Base-by-base conservation (phyloP, 2,329 filamentous ascomycete species). In the Exophiala xenobiotica region DNA sequence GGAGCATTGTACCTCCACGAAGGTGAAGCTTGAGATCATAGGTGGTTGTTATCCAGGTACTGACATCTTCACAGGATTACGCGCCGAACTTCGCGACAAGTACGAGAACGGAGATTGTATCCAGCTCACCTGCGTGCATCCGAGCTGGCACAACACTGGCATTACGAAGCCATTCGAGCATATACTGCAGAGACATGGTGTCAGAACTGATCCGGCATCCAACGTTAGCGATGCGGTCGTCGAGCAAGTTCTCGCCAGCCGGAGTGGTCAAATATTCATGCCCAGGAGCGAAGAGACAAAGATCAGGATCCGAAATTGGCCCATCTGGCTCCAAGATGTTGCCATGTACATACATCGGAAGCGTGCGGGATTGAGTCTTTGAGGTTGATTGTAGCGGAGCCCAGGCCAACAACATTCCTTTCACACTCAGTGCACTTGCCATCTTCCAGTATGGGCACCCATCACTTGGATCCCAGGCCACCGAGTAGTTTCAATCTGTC, bases 1-100 rank as follows among this genome's bases (percentile, higher is more conserved):
- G 85, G 82, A 0, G 79, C 83, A 1, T 65, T 87, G 18, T 72
- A 80, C 2, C 85, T 90, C 66, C 85, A 89, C 63, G 85, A 90
- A 64, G 86, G 75, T 55, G 35, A 29, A 49, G n/a, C 33, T 35
- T 27, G 31, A 18, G 2, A 31, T 46, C 11, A 8, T 37, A n/a
- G n/a, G n/a, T n/a, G n/a, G n/a, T n/a, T n/a, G n/a, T n/a, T n/a
- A n/a, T n/a, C n/a, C 8, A n/a, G 39, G 27, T 8, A 18, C 19
- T 14, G n/a, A 14, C 7, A 11, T 22, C 14, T 4, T 40, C 12
- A 24, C 20, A 59, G 56, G 58, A 0, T 67, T 87, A 2, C 70
- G 76, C 1, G 73, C 76, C 1, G 83, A 87, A 67, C 67, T 87
- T 42, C 69, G 68, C 29, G 79, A 78, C 4, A 87, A 88, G 66